Base-by-base conservation (phyloP, 352 stramenopile species). In the Phytophthora pinifolia region DNA sequence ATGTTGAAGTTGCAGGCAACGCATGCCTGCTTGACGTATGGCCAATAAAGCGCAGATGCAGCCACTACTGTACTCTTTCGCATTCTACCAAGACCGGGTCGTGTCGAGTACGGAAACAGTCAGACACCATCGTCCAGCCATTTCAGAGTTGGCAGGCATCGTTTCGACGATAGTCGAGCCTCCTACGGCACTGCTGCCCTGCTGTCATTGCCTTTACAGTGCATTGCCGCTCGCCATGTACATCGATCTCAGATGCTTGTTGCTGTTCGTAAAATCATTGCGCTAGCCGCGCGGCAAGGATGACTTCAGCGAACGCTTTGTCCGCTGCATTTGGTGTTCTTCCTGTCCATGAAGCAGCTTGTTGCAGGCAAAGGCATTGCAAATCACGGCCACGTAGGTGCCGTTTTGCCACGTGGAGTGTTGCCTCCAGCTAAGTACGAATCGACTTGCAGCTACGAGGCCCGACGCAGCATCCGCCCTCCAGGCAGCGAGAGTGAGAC, bases 361-460 rank as follows among this genome's bases (percentile, higher is more conserved):
- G 30, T 30, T 20, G 9, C 39, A 46, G 22, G 31, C 17, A 10
- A 30, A 44, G 30, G 3, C 18, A 15, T 56, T 59, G 54, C 54
- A 68, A 68, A 64, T 68, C 60, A 14, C 22, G 17, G 29, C 36
- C 13, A 25, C 22, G 22, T 45, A 32, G 29, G 47, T 54, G 58
- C 39, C 46, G 15, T 47, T 22, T 30, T 69, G 60, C 60, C 60
- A 65, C 60, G 60, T 69, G 60, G 54, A 65, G 34, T 52, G 55
- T 59, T 62, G 33, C 52, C 22, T 20, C 32, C 53, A 36, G 15
- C 46, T 59, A 67, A 67, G 59, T 67, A 63, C 59, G 59, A 67
- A 52, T n/a, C 18, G 10, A 30, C 1, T 29, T 22, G 20, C 9
- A 22, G 18, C 29, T 39, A 52, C 54, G 41, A 59, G 46, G 59